A percentile compares a stretch with the other conserved stretches of the same genome.
Conservation (phyloP, 331 rosid species). For the Dryas integrifolia region DNA sequence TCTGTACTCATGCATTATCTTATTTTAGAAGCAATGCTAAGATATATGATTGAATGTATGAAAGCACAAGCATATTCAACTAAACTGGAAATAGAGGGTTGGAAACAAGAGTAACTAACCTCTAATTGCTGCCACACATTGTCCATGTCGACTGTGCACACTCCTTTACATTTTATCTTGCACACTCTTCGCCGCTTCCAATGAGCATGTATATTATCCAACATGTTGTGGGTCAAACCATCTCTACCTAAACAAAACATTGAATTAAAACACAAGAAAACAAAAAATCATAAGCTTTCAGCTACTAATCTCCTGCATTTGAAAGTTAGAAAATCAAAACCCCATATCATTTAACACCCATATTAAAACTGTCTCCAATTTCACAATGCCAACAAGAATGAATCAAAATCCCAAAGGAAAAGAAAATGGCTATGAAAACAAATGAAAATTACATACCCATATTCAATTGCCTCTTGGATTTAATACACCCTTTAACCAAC, state of each 20-base stretch:
- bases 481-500: conserved; percentile 49
- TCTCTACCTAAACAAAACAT: conserved; percentile 67
- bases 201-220: conserved; percentile 91
- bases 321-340: not conserved
- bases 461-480: conserved; percentile 56
- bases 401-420: not conserved
- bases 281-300: conserved; percentile 13
- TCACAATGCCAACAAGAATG: not conserved
- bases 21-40: not conserved
- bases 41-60: not conserved
- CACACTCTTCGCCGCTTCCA: conserved; percentile 91
- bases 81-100: too few relatives aligned
- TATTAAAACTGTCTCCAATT: not conserved
- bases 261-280: conserved; percentile 2
- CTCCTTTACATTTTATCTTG: conserved; percentile 82
- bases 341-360: not conserved
- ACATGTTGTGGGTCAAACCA: conserved; percentile 89
- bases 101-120: conserved; percentile 42
- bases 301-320: not conserved
- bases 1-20: not conserved
- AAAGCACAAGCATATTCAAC: conserved; percentile 11
- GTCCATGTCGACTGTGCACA: conserved; percentile 80
- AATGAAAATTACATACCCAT: conserved; percentile 38
- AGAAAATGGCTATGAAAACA: not conserved
- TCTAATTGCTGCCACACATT: conserved; percentile 76